phyloP scores from a whole-genome alignment of 2,329 filamentous ascomycete species.

The Pseudofabraea citricarpa region DNA sequence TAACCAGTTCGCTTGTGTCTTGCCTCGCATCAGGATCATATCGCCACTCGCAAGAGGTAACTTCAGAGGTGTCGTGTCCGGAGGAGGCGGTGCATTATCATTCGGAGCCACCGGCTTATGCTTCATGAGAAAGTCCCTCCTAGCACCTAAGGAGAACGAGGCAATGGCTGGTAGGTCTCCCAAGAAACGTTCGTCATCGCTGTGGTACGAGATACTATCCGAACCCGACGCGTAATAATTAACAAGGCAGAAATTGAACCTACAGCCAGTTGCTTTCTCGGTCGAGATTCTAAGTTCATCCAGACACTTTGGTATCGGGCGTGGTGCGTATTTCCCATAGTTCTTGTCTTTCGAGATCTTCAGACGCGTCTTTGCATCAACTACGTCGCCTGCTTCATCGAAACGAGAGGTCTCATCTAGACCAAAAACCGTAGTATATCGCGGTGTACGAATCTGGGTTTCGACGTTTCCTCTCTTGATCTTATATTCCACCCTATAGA shows the following conservation, averaged over 20 bases:
- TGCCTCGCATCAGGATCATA: slow-evolving; percentile 74
- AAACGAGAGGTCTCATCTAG: slow-evolving; percentile 61
- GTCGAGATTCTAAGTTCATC: slow-evolving; percentile 57
- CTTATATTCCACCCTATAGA: slow-evolving; percentile 70
- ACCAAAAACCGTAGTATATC: slow-evolving; percentile 57
- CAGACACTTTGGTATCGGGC: slow-evolving; percentile 68
- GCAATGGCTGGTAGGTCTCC: slow-evolving; percentile 67
- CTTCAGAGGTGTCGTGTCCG: slow-evolving; percentile 40
- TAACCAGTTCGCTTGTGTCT: slow-evolving; percentile 71
- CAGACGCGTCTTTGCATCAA: slow-evolving; percentile 38
- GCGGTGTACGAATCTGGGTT: slow-evolving; percentile 54
- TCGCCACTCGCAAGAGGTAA: slow-evolving; percentile 61
- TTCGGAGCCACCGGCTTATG: slow-evolving; percentile 56
- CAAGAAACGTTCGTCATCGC: slow-evolving; percentile 75
- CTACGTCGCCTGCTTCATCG: slow-evolving; percentile 33
- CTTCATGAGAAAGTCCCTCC: slow-evolving; percentile 73
- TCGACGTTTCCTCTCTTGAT: slow-evolving; percentile 62
- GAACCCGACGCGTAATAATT: slow-evolving; percentile 78
- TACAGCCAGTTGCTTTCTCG: slow-evolving; percentile 60
- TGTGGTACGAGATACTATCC: slow-evolving; percentile 76
- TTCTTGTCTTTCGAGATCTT: slow-evolving; percentile 46
- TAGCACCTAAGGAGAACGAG: slow-evolving; percentile 67
- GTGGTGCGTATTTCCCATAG: slow-evolving; percentile 51
- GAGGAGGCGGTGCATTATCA: slow-evolving; percentile 17
- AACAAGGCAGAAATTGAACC: slow-evolving; percentile 74